These are phyloP conservation scores for Tetragonia tetragonoides DNA, from an alignment of 148 eudicot species.

Conservation along the genomic window DNA sequence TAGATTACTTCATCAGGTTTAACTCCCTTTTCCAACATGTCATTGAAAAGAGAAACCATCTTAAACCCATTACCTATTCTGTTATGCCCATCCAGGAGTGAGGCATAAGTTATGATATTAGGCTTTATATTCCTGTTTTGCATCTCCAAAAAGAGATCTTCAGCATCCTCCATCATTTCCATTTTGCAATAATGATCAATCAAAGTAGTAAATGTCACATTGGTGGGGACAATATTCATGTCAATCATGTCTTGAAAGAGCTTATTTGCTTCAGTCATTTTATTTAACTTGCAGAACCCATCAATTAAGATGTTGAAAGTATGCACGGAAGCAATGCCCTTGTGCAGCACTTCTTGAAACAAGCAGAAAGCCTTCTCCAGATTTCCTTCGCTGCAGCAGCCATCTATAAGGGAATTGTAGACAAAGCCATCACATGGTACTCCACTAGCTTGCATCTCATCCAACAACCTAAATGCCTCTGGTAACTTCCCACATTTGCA, in stretches of 20 bases:
- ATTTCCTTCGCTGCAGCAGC: slow-evolving; percentile 62
- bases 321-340: slow-evolving; percentile 55
- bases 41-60: slow-evolving; percentile 63
- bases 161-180: slow-evolving; percentile 69
- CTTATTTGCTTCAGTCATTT: slow-evolving; percentile 49
- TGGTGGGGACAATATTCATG: slow-evolving; percentile 44
- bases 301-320: slow-evolving; percentile 69
- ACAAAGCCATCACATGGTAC: slow-evolving; percentile 60
- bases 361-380: slow-evolving; percentile 57
- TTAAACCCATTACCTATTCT: slow-evolving; percentile 45
- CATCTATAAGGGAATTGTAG: slow-evolving; percentile 61
- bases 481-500: slow-evolving; percentile 56
- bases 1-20: slow-evolving; percentile 61
- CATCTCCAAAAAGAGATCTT: slow-evolving; percentile 60
- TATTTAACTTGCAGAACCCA: slow-evolving; percentile 62
- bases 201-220: slow-evolving; percentile 66
- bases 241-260: slow-evolving; percentile 49
- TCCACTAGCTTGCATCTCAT: slow-evolving; percentile 61
- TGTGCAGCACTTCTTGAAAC: slow-evolving; percentile 52
- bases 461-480: slow-evolving; percentile 58
- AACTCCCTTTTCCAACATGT: slow-evolving; percentile 56
- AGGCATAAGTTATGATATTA: slow-evolving; percentile 50
- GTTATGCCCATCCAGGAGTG: slow-evolving; percentile 62
- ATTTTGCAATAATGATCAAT: slow-evolving; percentile 60
- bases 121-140: slow-evolving; percentile 56